These are phyloP conservation scores for Penicillium digitatum DNA, from an alignment of 2,329 filamentous ascomycete species.

Conservation along the genomic window DNA sequence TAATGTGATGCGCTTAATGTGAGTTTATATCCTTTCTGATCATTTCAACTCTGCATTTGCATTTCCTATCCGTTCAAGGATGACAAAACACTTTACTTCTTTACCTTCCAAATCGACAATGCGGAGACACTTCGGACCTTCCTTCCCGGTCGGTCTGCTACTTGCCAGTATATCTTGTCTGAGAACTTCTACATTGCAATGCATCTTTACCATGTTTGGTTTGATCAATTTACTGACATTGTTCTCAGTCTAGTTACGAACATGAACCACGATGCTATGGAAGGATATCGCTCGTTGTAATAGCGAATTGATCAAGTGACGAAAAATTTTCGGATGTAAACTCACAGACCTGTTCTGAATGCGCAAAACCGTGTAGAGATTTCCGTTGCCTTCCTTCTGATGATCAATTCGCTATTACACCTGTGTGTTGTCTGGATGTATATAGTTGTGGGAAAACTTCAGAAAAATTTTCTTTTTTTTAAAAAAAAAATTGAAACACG, in stretches of 20 bases:
- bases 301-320: slow-evolving; percentile 48
- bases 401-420: slow-evolving; percentile 33
- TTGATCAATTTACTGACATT: slow-evolving; percentile 2
- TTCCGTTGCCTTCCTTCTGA: slow-evolving; percentile 99
- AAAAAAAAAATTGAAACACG: too few species aligned
- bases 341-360: slow-evolving; percentile 70
- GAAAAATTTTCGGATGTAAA: slow-evolving; percentile 99
- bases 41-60: background rate
- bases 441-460: slow-evolving; percentile 20
- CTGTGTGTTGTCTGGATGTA: slow-evolving; percentile 5
- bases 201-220: slow-evolving; percentile 1
- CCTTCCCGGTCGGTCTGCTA: slow-evolving; percentile 63
- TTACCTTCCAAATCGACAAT: slow-evolving; percentile 64
- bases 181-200: slow-evolving; percentile 39
- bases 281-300: slow-evolving; percentile 2
- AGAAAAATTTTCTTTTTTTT: background rate
- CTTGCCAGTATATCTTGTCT: slow-evolving; percentile 69
- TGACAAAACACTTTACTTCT: slow-evolving; percentile 61
- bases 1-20: slow-evolving; percentile 17
- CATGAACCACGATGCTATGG: background rate
- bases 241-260: background rate
- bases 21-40: slow-evolving; percentile 20
- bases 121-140: slow-evolving; percentile 60
- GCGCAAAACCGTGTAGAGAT: slow-evolving; percentile 95
- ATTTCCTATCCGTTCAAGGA: slow-evolving; percentile 44